phyloP scores from a whole-genome alignment of 192 early-diverging fungal species.

The Phlyctochytrium bullatum region DNA sequence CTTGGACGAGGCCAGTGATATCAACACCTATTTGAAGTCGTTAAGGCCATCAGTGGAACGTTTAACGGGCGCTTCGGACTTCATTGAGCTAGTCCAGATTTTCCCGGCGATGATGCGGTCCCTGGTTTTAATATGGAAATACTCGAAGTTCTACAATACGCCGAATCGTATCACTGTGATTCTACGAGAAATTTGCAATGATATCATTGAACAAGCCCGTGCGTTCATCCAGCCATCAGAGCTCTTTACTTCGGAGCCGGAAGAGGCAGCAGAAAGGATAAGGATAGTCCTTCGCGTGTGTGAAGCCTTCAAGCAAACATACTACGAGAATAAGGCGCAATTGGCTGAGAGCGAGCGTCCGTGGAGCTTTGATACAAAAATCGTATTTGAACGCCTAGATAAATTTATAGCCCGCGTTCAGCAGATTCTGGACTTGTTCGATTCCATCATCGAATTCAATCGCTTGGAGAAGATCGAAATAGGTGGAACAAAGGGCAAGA shows the following conservation, averaged over 20 bases:
- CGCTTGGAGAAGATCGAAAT: conserved; percentile 68
- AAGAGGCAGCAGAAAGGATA: conserved; percentile 58
- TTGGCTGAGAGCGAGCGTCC: conserved; percentile 41
- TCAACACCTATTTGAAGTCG: conserved; percentile 53
- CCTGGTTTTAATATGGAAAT: conserved; percentile 54
- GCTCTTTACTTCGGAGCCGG: conserved; percentile 58
- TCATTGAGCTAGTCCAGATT: conserved; percentile 55
- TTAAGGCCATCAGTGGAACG: conserved; percentile 56
- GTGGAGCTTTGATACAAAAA: conserved; percentile 64
- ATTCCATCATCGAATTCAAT: conserved; percentile 71
- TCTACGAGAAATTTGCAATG: conserved; percentile 64
- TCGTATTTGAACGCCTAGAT: conserved; percentile 57
- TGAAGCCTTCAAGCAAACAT: conserved; percentile 51
- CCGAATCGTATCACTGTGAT: conserved; percentile 55
- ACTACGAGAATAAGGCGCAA: conserved; percentile 48
- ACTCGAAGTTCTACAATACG: conserved; percentile 62
- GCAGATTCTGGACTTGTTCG: conserved; percentile 58
- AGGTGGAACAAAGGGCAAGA: conserved; percentile 70
- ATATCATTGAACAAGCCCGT: conserved; percentile 62
- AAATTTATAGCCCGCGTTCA: conserved; percentile 52
- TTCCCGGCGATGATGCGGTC: conserved; percentile 56
- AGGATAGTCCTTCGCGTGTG: conserved; percentile 48
- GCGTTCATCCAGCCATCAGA: conserved; percentile 57
- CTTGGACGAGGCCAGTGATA: conserved; percentile 62
- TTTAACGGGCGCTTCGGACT: conserved; percentile 44